These are phyloP conservation scores for Pichia ethanolica DNA, from an alignment of 805 yeast genomes.

Conservation along the genomic window DNA sequence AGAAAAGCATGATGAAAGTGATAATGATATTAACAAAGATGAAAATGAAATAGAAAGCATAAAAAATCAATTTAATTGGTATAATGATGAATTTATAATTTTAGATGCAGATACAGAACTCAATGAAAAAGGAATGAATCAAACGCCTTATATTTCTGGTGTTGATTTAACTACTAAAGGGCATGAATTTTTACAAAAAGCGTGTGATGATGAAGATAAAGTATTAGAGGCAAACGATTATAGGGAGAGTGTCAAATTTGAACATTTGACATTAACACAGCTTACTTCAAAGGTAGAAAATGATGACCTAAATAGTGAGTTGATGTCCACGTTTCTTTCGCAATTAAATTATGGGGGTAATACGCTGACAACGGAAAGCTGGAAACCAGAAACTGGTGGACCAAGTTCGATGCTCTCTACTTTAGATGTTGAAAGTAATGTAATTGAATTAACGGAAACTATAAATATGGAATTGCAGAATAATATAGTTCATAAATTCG, in stretches of 20 bases:
- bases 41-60: background rate
- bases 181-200: slow-evolving; percentile 4
- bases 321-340: background rate
- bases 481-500: no score
- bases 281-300: background rate
- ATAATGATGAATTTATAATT: slow-evolving; percentile 3
- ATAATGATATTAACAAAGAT: background rate
- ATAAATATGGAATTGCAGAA: no score
- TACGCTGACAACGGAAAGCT: background rate
- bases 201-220: slow-evolving; percentile 3
- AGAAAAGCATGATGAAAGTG: background rate
- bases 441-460: background rate
- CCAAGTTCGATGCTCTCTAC: background rate
- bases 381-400: slow-evolving; percentile 4
- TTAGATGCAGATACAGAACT: background rate
- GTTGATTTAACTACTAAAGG: slow-evolving; percentile 6
- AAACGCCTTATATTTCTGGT: background rate
- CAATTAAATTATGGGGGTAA: background rate
- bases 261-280: background rate
- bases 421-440: background rate
- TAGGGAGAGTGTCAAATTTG: slow-evolving; percentile 3
- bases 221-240: slow-evolving; percentile 1
- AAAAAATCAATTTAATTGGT: background rate
- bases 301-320: background rate
- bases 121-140: background rate